phyloP scores from a whole-genome alignment of 2,329 filamentous ascomycete species.

The Xylaria sp. region DNA sequence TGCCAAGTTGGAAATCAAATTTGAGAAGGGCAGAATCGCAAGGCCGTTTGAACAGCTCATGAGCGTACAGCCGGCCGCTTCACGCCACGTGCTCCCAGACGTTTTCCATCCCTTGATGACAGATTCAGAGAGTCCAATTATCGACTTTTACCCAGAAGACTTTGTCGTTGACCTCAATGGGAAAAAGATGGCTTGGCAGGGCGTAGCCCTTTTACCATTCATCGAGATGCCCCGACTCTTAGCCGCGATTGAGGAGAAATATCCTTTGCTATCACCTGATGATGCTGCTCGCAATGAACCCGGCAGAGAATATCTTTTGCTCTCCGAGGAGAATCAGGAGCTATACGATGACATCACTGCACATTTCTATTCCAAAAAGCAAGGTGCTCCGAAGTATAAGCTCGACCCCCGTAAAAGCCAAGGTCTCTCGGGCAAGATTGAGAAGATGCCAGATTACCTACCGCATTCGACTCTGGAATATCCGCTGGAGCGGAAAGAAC shows the following conservation, averaged over 20 bases:
- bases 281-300: conserved; percentile 81
- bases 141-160: conserved; percentile 96
- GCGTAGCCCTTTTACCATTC: conserved; percentile 91
- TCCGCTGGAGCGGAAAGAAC: conserved; percentile 74
- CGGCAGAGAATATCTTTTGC: conserved; percentile 82
- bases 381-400: conserved; percentile 71
- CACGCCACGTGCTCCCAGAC: conserved; percentile 87
- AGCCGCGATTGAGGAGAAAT: conserved; percentile 82
- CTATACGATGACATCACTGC: conserved; percentile 86
- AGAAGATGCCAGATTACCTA: conserved; percentile 84
- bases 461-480: conserved; percentile 85
- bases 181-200: conserved; percentile 99
- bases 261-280: conserved; percentile 79
- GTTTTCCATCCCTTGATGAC: conserved; percentile 93
- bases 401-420: conserved; percentile 80
- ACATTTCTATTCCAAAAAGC: conserved; percentile 93
- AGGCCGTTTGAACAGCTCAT: conserved; percentile 96
- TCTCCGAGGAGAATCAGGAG: conserved; percentile 81
- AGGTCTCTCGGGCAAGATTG: conserved; percentile 81
- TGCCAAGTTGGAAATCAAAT: conserved; percentile 79
- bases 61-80: conserved; percentile 95
- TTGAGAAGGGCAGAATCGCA: conserved; percentile 86
- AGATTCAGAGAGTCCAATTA: conserved; percentile 86
- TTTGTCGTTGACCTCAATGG: conserved; percentile 95
- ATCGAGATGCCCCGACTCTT: conserved; percentile 92